Evolutionary conservation across 257 asterid species (phyloP), one percentile per base, ranked within the genome.

Genomic region (Gardenia jasminoides): DNA sequence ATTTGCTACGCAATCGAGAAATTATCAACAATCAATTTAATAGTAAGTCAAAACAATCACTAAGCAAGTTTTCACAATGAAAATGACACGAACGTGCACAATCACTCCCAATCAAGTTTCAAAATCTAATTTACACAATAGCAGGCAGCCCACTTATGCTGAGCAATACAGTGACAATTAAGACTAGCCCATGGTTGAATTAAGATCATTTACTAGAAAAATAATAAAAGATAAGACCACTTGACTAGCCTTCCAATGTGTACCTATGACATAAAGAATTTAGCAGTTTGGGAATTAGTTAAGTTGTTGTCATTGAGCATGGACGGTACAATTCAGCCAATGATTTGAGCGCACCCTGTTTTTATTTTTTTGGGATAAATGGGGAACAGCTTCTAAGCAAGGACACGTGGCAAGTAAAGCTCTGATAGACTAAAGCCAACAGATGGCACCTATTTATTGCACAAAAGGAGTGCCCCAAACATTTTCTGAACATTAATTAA

Each of bases 331-430:
- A 64, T 73, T 68, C 61, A 75, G 30, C 61, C 73, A 61, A 47
- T 56, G 9, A 47, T 44, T 33, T 47, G 33, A 31, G 72, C 72
- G 46, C n/a, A 0, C 77, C 31, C 74, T 79, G 62, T 70, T 54
- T 64, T 36, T 36, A 36, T 36, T 36, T 36, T 36, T 36, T 36
- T 36, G 41, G 50, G 48, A 61, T 33, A 13, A 61, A 72, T 67
- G 76, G 70, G 59, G 10, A 26, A 69, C 11, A 1, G 79, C 26
- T 56, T 75, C 77, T 41, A 33, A 75, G 13, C 44, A 33, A 6
- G 36, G n/a, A 80, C 83, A 75, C 72, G 68, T 75, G 83, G 80
- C 83, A 61, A 59, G 7, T 59, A 61, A 44, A 15, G 1, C 33
- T 39, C 12, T 68, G 75, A 79, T 24, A 4, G 48, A 47, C 22